These are phyloP conservation scores for Musa schizocarpa DNA, from an alignment of 176 grass and related monocot species.

Conservation along the genomic window DNA sequence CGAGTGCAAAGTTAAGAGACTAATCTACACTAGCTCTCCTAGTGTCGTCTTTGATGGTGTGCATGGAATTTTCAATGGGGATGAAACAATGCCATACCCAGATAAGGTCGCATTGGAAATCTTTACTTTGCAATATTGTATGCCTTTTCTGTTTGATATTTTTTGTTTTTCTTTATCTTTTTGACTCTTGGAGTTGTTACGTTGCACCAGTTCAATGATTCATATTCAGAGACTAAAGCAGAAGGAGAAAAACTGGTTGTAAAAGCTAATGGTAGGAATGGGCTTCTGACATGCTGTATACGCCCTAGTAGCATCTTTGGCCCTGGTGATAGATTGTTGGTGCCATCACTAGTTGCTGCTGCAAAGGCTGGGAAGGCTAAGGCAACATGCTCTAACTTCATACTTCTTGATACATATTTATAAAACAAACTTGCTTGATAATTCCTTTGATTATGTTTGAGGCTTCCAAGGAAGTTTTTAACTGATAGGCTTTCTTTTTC, in stretches of 20 bases:
- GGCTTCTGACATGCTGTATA: slow-evolving; percentile 93
- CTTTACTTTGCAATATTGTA: slow-evolving; percentile 11
- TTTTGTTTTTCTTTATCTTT: slow-evolving; percentile 5
- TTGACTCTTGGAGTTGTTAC: slow-evolving; percentile 33
- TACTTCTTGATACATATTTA: neutral
- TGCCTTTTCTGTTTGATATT: neutral
- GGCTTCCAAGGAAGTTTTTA: neutral
- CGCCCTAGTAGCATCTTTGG: slow-evolving; percentile 98
- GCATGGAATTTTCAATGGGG: slow-evolving; percentile 79
- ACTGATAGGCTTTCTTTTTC: neutral
- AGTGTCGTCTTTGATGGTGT: slow-evolving; percentile 95
- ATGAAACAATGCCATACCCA: slow-evolving; percentile 83
- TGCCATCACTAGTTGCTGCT: slow-evolving; percentile 80
- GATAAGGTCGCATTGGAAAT: slow-evolving; percentile 51
- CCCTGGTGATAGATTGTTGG: slow-evolving; percentile 91
- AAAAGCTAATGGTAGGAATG: slow-evolving; percentile 75
- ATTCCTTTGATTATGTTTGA: neutral
- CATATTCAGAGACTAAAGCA: slow-evolving; percentile 98
- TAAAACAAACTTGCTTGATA: neutral
- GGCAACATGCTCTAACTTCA: slow-evolving; percentile 34
- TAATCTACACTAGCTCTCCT: slow-evolving; percentile 96
- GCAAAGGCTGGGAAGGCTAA: slow-evolving; percentile 91
- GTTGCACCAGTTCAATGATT: slow-evolving; percentile 89
- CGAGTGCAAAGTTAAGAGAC: slow-evolving; percentile 74
- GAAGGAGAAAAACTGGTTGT: slow-evolving; percentile 87